These are phyloP conservation scores for Aspergillus oerlinghausenensis DNA, from an alignment of 2,329 filamentous ascomycete species.

Conservation along the genomic window DNA sequence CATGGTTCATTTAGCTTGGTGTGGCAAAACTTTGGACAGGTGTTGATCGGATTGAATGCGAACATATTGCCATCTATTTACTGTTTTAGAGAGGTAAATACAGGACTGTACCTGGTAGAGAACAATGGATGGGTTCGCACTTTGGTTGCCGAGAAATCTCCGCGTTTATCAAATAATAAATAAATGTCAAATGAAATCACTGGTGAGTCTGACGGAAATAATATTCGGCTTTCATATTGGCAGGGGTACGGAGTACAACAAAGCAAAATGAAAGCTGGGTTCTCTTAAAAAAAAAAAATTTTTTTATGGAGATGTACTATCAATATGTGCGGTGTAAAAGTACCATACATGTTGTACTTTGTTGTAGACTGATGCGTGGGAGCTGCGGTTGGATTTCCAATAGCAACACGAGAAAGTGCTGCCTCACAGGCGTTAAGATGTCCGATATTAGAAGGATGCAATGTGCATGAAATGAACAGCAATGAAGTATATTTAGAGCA, in stretches of 20 bases:
- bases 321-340: too few relatives aligned
- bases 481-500: neutral
- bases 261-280: neutral
- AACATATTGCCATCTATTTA: too few relatives aligned
- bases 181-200: neutral
- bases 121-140: neutral
- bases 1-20: neutral
- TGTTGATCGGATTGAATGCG: too few relatives aligned
- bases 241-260: neutral
- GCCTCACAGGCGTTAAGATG: neutral
- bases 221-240: neutral
- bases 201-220: neutral
- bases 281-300: too few relatives aligned
- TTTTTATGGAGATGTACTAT: too few relatives aligned
- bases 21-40: too few relatives aligned
- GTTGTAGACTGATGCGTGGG: neutral
- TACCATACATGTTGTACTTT: too few relatives aligned
- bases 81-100: too few relatives aligned
- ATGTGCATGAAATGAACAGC: neutral
- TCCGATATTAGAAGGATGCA: too few relatives aligned
- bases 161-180: neutral
- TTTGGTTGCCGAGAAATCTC: neutral
- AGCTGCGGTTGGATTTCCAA: neutral
- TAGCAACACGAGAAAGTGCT: neutral
- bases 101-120: too few relatives aligned